These are phyloP conservation scores for Mangifera indica DNA, from an alignment of 345 rosid genomes.

Conservation along the genomic window DNA sequence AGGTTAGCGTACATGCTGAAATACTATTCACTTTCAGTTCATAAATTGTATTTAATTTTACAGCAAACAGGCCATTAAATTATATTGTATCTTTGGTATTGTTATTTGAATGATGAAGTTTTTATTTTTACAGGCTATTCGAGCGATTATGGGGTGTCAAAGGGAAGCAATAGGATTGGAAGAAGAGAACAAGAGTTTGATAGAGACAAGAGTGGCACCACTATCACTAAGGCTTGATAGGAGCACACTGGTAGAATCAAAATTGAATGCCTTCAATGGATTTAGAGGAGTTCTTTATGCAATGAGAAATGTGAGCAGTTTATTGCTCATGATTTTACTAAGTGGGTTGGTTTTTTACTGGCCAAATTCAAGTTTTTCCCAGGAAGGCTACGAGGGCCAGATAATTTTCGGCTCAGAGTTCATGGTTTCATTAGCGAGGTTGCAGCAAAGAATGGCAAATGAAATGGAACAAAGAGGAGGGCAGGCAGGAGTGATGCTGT, in stretches of 20 bases:
- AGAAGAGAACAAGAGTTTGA: slow-evolving; percentile 43
- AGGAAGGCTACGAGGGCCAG: slow-evolving; percentile 24
- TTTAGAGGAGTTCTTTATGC: slow-evolving; percentile 81
- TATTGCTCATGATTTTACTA: slow-evolving; percentile 57
- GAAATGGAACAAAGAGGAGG: slow-evolving; percentile 49
- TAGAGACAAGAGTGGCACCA: slow-evolving; percentile 32
- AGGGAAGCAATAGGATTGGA: slow-evolving; percentile 43
- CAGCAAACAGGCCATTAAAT: no score
- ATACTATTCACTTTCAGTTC: no score
- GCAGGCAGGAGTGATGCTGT: slow-evolving; percentile 47
- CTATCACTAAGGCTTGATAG: slow-evolving; percentile 33
- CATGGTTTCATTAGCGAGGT: slow-evolving; percentile 49
- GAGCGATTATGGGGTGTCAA: slow-evolving; percentile 44
- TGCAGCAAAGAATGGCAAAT: slow-evolving; percentile 56
- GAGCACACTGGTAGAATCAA: slow-evolving; percentile 35
- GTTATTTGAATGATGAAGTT: neutral
- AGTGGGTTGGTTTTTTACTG: slow-evolving; percentile 59
- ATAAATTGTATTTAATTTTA: no score
- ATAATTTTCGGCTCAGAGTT: slow-evolving; percentile 44
- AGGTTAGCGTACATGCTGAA: slow-evolving; percentile 30
- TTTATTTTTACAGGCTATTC: slow-evolving; percentile 29
- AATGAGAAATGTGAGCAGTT: slow-evolving; percentile 62
- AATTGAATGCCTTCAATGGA: slow-evolving; percentile 64
- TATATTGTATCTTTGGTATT: neutral
- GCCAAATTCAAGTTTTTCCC: slow-evolving; percentile 37